Evolutionary conservation across 2,329 filamentous ascomycete species (phyloP).

Genomic region (Setomelanomma holmii): DNA sequence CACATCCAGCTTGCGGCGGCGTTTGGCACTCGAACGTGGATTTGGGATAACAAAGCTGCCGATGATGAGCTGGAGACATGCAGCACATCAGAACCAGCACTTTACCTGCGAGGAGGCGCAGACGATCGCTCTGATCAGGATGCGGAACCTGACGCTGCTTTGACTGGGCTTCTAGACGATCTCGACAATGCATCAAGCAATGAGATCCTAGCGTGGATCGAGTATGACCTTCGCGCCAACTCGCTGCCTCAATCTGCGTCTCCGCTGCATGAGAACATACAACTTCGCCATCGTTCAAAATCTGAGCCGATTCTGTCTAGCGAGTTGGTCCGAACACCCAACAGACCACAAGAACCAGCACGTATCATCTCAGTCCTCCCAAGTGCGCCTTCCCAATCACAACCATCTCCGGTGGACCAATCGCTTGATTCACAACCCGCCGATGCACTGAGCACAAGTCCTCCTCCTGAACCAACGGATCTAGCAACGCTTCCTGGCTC

Average conservation of each 20-base stretch:
- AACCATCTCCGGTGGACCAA: background rate
- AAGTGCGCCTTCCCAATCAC: background rate
- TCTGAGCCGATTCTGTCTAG: background rate
- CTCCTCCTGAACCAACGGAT: background rate
- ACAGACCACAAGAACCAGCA: no score
- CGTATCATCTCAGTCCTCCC: background rate
- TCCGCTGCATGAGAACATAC: background rate
- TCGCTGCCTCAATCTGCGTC: background rate
- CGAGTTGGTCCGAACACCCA: background rate
- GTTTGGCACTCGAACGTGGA: background rate
- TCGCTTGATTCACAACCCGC: background rate
- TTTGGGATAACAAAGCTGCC: no score
- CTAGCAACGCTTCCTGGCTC: background rate
- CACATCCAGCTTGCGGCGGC: background rate
- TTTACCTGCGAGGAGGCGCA: background rate
- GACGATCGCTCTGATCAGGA: background rate
- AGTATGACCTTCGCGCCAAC: background rate
- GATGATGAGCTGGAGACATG: background rate
- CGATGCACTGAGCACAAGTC: background rate
- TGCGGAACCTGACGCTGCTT: background rate
- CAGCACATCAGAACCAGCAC: background rate
- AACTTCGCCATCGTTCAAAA: background rate
- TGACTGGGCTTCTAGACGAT: background rate
- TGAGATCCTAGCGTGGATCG: background rate
- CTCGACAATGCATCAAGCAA: background rate